These are phyloP conservation scores for Hibiscus tridactylites DNA, from an alignment of 345 rosid genomes.

Conservation along the genomic window DNA sequence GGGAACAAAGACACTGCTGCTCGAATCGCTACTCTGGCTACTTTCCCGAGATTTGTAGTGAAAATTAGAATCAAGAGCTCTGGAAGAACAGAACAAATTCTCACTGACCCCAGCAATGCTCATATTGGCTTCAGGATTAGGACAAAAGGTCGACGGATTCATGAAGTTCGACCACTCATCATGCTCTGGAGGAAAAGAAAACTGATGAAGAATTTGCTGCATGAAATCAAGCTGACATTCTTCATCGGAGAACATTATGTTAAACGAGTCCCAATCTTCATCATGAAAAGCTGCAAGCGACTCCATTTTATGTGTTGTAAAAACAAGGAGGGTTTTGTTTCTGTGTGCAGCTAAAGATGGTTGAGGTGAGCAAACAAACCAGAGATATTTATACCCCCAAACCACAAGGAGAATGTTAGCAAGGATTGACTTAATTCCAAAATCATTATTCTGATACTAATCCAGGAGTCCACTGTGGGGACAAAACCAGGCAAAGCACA, in stretches of 20 bases:
- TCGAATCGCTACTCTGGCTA: slow-evolving; percentile 16
- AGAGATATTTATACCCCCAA: slow-evolving; percentile 28
- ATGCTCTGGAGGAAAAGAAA: slow-evolving; percentile 15
- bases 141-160: slow-evolving; percentile 15
- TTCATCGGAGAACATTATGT: slow-evolving; percentile 27
- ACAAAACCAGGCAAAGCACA: slow-evolving; percentile 41
- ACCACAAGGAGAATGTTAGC: slow-evolving; percentile 17
- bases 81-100: slow-evolving; percentile 22
- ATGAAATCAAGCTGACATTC: slow-evolving; percentile 23
- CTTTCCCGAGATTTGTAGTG: slow-evolving; percentile 23
- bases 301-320: slow-evolving; percentile 23
- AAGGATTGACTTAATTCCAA: slow-evolving; percentile 33
- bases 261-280: slow-evolving; percentile 41
- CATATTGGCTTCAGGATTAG: slow-evolving; percentile 20
- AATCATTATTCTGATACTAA: slow-evolving; percentile 24
- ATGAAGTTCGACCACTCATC: slow-evolving; percentile 10
- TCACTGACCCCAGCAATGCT: slow-evolving; percentile 14
- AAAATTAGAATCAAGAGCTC: slow-evolving; percentile 11
- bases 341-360: not conserved
- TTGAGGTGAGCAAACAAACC: slow-evolving; percentile 16
- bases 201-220: slow-evolving; percentile 21
- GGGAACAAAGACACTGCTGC: slow-evolving; percentile 11
- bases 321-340: not conserved
- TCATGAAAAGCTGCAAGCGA: slow-evolving; percentile 32
- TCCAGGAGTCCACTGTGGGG: slow-evolving; percentile 44